Evolutionary conservation across 2,329 filamentous ascomycete species (phyloP).

Genomic region (Sclerotinia nivalis): DNA sequence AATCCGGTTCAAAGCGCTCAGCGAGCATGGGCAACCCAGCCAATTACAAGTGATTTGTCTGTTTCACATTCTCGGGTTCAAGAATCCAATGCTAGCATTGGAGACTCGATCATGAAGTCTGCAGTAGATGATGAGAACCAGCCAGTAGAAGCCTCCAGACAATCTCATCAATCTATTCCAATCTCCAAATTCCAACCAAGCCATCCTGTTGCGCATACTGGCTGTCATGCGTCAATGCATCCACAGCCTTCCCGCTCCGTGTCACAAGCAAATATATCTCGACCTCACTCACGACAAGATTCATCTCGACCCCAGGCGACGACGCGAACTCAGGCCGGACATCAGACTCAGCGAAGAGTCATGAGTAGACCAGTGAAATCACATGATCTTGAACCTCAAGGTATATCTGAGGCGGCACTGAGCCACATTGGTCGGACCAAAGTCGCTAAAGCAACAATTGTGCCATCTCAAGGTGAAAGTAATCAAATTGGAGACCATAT

Average conservation of each 20-base stretch:
- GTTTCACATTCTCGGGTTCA: not conserved
- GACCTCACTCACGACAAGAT: not conserved
- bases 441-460: not conserved
- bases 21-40: not conserved
- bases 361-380: slow-evolving; percentile 8
- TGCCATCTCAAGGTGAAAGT: not conserved
- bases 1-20: not conserved
- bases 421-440: not conserved
- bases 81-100: not conserved
- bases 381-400: slow-evolving; percentile 13
- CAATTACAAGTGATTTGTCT: not conserved
- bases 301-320: not conserved
- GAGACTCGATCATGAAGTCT: not conserved
- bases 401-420: not conserved
- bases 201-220: not conserved
- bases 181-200: not conserved
- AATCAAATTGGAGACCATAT: slow-evolving; percentile 1
- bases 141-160: not conserved
- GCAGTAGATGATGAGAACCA: not conserved
- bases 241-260: too few species aligned
- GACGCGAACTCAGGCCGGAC: not conserved
- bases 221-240: not conserved
- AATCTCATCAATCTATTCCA: not conserved
- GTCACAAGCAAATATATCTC: slow-evolving; percentile 1
- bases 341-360: not conserved